A percentile compares a stretch with the other conserved stretches of the same genome.
Evolutionary conservation across 306 rosid species (phyloP).

Genomic region (Echinosophora koreensis): DNA sequence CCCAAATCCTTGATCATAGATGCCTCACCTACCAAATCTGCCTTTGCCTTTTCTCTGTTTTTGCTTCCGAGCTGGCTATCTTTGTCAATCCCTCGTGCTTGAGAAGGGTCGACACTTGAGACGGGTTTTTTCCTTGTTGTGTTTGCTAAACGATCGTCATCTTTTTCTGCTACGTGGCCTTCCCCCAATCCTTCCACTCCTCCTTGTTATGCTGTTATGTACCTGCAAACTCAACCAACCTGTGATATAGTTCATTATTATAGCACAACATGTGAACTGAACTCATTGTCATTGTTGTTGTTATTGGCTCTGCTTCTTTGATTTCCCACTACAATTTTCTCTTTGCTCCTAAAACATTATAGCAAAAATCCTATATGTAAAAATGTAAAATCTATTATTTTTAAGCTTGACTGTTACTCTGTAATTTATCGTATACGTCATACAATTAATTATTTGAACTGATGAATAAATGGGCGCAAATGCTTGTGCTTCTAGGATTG

Average conservation of each 20-base stretch:
- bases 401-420: background rate
- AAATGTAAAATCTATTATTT: constrained; percentile 5
- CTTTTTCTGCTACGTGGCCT: too few species aligned
- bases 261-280: background rate
- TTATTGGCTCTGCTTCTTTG: constrained; percentile 28
- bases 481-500: constrained; percentile 62
- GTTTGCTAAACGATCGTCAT: too few species aligned
- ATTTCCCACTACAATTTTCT: constrained; percentile 30
- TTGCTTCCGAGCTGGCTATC: too few species aligned
- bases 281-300: constrained; percentile 9
- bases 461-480: constrained; percentile 36
- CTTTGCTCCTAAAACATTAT: constrained; percentile 14
- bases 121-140: too few species aligned
- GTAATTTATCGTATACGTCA: constrained; percentile 25
- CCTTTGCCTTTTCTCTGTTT: too few species aligned
- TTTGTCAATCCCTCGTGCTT: too few species aligned
- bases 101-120: too few species aligned
- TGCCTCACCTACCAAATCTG: too few species aligned
- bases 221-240: constrained; percentile 10
- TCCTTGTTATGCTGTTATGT: constrained; percentile 25
- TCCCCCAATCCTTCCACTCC: too few species aligned
- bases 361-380: background rate
- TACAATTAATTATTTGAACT: constrained; percentile 9
- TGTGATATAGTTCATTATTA: constrained; percentile 27
- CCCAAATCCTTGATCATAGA: too few species aligned